Evolutionary conservation across 345 rosid species (phyloP), one percentile per base, ranked within the genome.

Genomic region (Arabidopsis arenosa): DNA sequence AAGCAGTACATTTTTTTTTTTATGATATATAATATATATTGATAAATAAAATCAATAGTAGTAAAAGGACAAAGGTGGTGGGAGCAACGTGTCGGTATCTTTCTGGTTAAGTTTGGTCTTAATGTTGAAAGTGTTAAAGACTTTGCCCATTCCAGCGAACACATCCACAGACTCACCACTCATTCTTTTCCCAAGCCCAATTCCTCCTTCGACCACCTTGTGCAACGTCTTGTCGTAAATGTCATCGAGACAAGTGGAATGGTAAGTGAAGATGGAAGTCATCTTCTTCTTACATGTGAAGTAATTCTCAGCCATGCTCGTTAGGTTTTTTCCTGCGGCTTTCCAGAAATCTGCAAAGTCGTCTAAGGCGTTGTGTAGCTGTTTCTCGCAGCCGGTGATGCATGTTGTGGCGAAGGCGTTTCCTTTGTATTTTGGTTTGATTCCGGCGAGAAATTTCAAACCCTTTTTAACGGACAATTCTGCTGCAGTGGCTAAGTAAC

Each of bases 151-250:
- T 45, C 82, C 79, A 45, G 55, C 65, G 63, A 68, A 74, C 79
- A 79, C 63, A 74, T 79, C 82, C 43, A 79, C 60, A n/a, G 79
- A 75, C 75, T 79, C 79, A 51, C 82, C 75, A 55, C 72, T 74
- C 71, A 74, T 69, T 68, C 66, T 79, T 63, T 75, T 79, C 13
- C 75, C 79, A 62, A 68, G 75, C 13, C 79, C 82, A 40, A 79
- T 63, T 14, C 82, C 82, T 74, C 72, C 66, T 79, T 75, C 48
- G 0, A 79, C 79, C 14, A 14, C 75, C 47, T 74, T 75, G 68
- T 30, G 51, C 61, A 74, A 62, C 12, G 65, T 26, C 21, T 74
- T 75, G 68, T 79, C 82, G 41, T 79, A 66, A 18, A 79, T 79
- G 28, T 79, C 79, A 40, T 79, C 82, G 26, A 79, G 75, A 56